Base-by-base conservation (phyloP, 768 basidiomycete genomes). In the Tylopilus cervinicoccineus region DNA sequence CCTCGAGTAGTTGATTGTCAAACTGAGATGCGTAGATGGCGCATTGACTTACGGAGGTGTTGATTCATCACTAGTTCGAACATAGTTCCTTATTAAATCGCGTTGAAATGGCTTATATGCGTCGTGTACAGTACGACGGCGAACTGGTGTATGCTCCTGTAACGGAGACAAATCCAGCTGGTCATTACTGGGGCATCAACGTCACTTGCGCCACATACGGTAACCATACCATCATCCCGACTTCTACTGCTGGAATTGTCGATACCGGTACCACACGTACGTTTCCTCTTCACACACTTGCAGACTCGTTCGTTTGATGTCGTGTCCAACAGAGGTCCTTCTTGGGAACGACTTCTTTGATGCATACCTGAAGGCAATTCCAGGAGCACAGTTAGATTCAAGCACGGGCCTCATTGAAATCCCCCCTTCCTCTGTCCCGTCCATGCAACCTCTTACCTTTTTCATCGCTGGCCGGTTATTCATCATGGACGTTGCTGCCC, bases 181-280 rank as follows among this genome's bases (percentile, higher is more conserved):
- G 47, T 11, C 2, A 1, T 7, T 68, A 34, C 52, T 68, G 66
- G 67, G 66, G 66, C 6, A 56, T 68, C 41, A 53, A 66, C 29
- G 33, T 68, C 34, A 59, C 55, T 8, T 47, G n/a, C 6, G 22
- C 23, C 2, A 50, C 53, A 6, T 64, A 52, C 26, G 59, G 59
- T 27, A 16, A 11, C 5, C 23, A 39, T 12, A 40, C 36, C 4
- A 16, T 58, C 22, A 59, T 67, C n/a, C 38, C 45, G 2, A 29
- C 38, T 10, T 58, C 57, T 16, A 51, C 47, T 16, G 60, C 66
- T 19, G 65, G 63, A 12, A 59, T 67, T 13, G 63, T 67, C 43
- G 66, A 66, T 38, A 58, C 56, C n/a, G 63, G 63, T 22, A 60
- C 62, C 19, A 59, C 57, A 10, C 53, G 57, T 62, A 51, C 3